phyloP scores from a whole-genome alignment of 345 rosid genomes.

The Arabis alpina region DNA sequence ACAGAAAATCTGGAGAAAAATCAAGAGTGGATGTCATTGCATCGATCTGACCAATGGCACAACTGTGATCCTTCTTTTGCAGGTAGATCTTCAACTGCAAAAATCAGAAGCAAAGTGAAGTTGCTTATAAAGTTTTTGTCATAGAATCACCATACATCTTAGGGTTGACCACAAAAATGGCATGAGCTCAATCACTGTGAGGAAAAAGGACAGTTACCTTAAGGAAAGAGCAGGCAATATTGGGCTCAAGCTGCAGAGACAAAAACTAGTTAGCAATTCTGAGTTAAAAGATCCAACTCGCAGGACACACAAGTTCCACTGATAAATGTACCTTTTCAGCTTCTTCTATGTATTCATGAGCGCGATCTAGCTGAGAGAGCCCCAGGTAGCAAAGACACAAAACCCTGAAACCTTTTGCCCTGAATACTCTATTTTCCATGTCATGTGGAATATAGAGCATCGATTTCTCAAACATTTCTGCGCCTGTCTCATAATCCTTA shows the following conservation, averaged over 20 bases:
- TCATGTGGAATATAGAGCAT: constrained; percentile 84
- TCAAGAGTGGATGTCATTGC: constrained; percentile 75
- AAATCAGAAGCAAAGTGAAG: constrained; percentile 36
- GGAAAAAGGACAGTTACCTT: constrained; percentile 59
- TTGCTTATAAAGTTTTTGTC: constrained; percentile 3
- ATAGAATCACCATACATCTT: constrained; percentile 33
- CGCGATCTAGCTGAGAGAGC: constrained; percentile 78
- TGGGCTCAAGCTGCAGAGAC: constrained; percentile 88
- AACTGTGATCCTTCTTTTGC: constrained; percentile 59
- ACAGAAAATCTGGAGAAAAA: constrained; percentile 80
- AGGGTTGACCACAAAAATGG: constrained; percentile 22
- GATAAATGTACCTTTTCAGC: constrained; percentile 76
- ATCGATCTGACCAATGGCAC: constrained; percentile 75
- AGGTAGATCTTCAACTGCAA: constrained; percentile 86
- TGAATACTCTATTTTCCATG: constrained; percentile 63
- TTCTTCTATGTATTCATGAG: constrained; percentile 82
- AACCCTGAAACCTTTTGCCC: constrained; percentile 96
- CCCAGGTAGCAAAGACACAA: constrained; percentile 92
- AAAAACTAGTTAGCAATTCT: constrained; percentile 29
- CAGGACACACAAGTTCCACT: background rate
- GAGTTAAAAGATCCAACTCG: background rate
- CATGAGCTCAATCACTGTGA: constrained; percentile 7
- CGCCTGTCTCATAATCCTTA: constrained; percentile 80
- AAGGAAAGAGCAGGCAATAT: constrained; percentile 77
- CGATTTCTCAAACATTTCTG: constrained; percentile 92